Percentiles rank a stretch among this genome's conserved stretches.
Conservation (phyloP, 306 rosid species). For the Trichosanthes cucumerina region DNA sequence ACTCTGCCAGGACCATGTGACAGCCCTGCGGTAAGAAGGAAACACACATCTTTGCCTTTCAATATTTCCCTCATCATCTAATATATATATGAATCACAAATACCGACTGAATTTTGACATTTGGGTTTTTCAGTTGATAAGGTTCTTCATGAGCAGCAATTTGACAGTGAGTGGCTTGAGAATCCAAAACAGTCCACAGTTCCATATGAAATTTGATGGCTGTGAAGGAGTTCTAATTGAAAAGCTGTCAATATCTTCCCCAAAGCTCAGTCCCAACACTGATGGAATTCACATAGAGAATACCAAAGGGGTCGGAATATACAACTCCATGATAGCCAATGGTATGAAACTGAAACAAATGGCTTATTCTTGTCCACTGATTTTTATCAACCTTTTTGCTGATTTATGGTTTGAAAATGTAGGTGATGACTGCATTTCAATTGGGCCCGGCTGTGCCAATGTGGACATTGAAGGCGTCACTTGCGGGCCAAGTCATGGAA, state of each 20-base stretch:
- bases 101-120: background rate
- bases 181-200: constrained; percentile 74
- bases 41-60: background rate
- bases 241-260: constrained; percentile 60
- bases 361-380: background rate
- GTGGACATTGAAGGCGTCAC: constrained; percentile 76
- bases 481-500: constrained; percentile 95
- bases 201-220: constrained; percentile 88
- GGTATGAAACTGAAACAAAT: constrained; percentile 28
- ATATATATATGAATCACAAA: background rate
- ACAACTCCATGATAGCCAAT: constrained; percentile 66
- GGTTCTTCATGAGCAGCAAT: constrained; percentile 88
- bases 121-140: constrained; percentile 39
- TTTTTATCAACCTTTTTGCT: background rate
- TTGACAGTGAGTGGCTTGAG: constrained; percentile 48
- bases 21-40: constrained; percentile 72
- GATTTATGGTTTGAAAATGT: background rate
- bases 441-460: constrained; percentile 75
- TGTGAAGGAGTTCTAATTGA: constrained; percentile 74
- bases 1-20: constrained; percentile 71
- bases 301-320: constrained; percentile 54
- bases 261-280: constrained; percentile 89
- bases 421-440: constrained; percentile 95
- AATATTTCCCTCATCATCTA: background rate
- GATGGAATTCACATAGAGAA: constrained; percentile 87